Evolutionary conservation across 495 filamentous ascomycete species (phyloP).

Genomic region (Aspergillus incahuasiensis): DNA sequence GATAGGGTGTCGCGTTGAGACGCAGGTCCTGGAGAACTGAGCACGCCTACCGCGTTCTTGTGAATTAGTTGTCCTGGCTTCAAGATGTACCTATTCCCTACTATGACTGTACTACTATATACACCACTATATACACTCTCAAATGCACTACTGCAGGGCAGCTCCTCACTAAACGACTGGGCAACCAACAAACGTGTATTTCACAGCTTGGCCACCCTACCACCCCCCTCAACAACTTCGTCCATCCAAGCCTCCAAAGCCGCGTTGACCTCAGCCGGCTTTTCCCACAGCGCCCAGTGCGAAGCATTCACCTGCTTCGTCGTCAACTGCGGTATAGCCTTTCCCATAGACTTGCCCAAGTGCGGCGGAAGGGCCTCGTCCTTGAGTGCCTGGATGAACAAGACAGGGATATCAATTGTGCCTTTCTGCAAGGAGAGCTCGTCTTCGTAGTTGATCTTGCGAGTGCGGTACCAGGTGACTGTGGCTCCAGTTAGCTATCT

Average conservation of each 20-base stretch:
- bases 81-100: neutral
- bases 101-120: too few relatives aligned
- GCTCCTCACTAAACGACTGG: too few relatives aligned
- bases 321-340: conserved; percentile 56
- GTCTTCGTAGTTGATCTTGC: conserved; percentile 68
- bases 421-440: conserved; percentile 52
- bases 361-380: conserved; percentile 64
- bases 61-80: neutral
- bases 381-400: conserved; percentile 68
- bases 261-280: conserved; percentile 52
- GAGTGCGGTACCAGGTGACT: conserved; percentile 81
- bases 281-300: conserved; percentile 71
- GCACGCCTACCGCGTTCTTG: neutral
- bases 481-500: conserved; percentile 2
- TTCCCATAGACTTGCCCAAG: conserved; percentile 64
- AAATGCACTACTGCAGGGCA: too few relatives aligned
- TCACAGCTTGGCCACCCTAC: conserved; percentile 24
- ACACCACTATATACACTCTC: neutral
- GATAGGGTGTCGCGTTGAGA: conserved; percentile 60
- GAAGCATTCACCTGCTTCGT: conserved; percentile 52
- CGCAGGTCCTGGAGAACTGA: conserved; percentile 34
- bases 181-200: too few relatives aligned
- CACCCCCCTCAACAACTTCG: conserved; percentile 22
- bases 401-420: conserved; percentile 59
- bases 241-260: conserved; percentile 47